Evolutionary conservation across 2,329 filamentous ascomycete genomes (phyloP).

Genomic region (Pyrenochaeta sp.): DNA sequence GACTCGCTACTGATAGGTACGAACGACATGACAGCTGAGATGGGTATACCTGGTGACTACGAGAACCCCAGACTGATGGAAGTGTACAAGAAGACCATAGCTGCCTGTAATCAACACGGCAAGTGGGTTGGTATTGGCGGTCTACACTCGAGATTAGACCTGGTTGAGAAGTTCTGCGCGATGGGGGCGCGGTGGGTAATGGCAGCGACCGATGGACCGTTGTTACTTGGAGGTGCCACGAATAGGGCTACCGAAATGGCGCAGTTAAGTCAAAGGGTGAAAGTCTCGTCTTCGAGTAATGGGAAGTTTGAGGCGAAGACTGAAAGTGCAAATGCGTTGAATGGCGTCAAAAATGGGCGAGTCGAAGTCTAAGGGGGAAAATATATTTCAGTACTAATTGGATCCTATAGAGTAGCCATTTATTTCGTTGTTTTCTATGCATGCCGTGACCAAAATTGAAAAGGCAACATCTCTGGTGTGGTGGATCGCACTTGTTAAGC

Average conservation of each 20-base stretch:
- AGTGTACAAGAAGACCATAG: constrained; percentile 46
- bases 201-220: constrained; percentile 47
- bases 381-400: too few relatives aligned
- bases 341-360: neutral
- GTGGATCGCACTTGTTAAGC: too few relatives aligned
- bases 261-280: constrained; percentile 13
- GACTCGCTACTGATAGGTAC: constrained; percentile 56
- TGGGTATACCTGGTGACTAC: constrained; percentile 55
- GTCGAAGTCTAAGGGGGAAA: too few relatives aligned
- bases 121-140: constrained; percentile 55
- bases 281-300: constrained; percentile 7
- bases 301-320: too few relatives aligned
- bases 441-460: too few relatives aligned
- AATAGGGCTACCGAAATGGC: constrained; percentile 38
- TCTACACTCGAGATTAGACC: constrained; percentile 51
- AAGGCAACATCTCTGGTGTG: too few relatives aligned
- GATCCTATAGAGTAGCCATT: too few relatives aligned
- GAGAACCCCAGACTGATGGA: constrained; percentile 39
- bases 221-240: constrained; percentile 50
- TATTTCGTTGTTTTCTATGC: too few relatives aligned
- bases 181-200: constrained; percentile 53
- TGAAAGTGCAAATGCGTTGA: neutral
- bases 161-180: constrained; percentile 52
- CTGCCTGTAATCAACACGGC: constrained; percentile 50
- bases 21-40: constrained; percentile 55